Evolutionary conservation across 2,329 filamentous ascomycete species (phyloP).

Genomic region (Verticillium alfalfae): DNA sequence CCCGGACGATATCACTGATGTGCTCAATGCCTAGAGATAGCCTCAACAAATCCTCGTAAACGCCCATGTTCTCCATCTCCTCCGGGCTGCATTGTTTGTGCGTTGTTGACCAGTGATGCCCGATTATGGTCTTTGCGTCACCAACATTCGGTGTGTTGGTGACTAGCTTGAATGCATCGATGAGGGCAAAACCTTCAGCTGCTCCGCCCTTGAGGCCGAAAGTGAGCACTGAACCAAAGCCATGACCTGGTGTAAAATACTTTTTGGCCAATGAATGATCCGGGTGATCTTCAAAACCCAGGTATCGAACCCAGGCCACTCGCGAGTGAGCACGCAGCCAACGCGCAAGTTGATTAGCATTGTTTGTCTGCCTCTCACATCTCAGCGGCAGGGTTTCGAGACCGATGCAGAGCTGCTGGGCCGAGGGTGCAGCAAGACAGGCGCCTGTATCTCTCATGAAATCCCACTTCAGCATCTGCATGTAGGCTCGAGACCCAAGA

Average conservation of each 20-base stretch:
- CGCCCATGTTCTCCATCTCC: slow-evolving; percentile 75
- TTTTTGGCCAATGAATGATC: slow-evolving; percentile 78
- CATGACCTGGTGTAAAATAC: slow-evolving; percentile 65
- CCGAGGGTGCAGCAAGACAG: slow-evolving; percentile 80
- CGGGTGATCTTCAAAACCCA: slow-evolving; percentile 75
- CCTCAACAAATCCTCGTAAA: slow-evolving; percentile 85
- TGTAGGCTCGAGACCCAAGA: slow-evolving; percentile 79
- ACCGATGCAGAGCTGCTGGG: slow-evolving; percentile 86
- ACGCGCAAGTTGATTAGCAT: slow-evolving; percentile 71
- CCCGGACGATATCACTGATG: slow-evolving; percentile 93
- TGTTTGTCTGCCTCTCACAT: slow-evolving; percentile 79
- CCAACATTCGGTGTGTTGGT: slow-evolving; percentile 98
- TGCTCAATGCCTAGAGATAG: slow-evolving; percentile 95
- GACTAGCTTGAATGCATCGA: slow-evolving; percentile 91
- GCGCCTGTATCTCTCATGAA: slow-evolving; percentile 80
- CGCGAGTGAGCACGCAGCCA: slow-evolving; percentile 80
- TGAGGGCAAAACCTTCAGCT: slow-evolving; percentile 74
- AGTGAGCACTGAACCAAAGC: slow-evolving; percentile 85
- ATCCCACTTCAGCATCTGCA: slow-evolving; percentile 64
- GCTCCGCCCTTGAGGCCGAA: slow-evolving; percentile 90
- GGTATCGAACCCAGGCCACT: slow-evolving; percentile 92
- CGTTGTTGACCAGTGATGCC: slow-evolving; percentile 79
- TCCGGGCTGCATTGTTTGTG: slow-evolving; percentile 85
- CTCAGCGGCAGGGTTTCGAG: slow-evolving; percentile 86
- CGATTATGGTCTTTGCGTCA: slow-evolving; percentile 72